Base-by-base conservation (phyloP, 208 protist genomes). In the Acanthamoeba triangularis region DNA sequence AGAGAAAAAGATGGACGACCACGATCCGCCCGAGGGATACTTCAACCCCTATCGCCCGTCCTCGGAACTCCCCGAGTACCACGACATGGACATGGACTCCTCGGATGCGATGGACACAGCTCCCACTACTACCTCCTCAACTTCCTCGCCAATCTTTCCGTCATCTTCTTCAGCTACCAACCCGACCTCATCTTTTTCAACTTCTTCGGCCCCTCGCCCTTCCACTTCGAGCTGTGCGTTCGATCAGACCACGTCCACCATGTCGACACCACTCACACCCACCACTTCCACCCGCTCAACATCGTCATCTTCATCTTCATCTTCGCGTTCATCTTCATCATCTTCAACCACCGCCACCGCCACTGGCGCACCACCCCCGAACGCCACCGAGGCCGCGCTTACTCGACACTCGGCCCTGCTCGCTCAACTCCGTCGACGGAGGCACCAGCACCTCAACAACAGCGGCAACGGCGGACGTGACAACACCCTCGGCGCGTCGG, bases 381-480 rank as follows among this genome's bases (percentile, higher is more conserved):
- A 13, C 33, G 13, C 23, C 65, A 74, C 65, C 1, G 65, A 37
- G 35, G 65, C 25, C 25, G 11, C 33, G 23, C 20, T 52, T 0
- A 54, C 35, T 11, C n/a, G 41, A 8, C 74, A 35, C 35, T 52
- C 74, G 74, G 25, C 44, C 20, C 44, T 84, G 23, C 41, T 84
- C 20, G 13, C 37, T 23, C 74, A 52, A 28, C 37, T 84, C 37
- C 74, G 74, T 6, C 35, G 74, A 23, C 74, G 74, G 41, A 44
- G 74, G 23, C 74, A 54, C 30, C 74, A 54, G 37, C 65, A 72
- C 30, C 65, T 72, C 59, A 65, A 72, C 65, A 72, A 37, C 65
- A 20, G 11, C 30, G 30, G 0, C 65, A 72, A 14, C 18, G 74
- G 74, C 37, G 74, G 74, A 10, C 41, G 74, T 16, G 74, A 52